Evolutionary conservation across 805 yeast species (phyloP).

Genomic region (Kodamaea laetipori): DNA sequence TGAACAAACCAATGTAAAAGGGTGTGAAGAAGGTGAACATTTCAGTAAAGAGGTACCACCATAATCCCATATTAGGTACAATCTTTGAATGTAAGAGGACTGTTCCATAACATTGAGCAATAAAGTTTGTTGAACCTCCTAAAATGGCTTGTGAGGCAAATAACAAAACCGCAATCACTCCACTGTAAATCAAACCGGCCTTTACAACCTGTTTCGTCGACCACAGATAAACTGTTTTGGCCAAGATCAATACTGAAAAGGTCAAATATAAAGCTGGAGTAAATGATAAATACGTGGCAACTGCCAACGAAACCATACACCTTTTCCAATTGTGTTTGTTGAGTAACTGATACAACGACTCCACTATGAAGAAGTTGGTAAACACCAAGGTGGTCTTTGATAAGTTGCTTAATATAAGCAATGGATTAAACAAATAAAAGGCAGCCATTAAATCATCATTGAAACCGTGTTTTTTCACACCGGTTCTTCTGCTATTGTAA

Average conservation of each 20-base stretch:
- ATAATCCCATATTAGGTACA: slow-evolving; percentile 87
- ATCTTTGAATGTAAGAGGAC: slow-evolving; percentile 65
- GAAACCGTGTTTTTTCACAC: slow-evolving; percentile 20
- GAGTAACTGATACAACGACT: slow-evolving; percentile 49
- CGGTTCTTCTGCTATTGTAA: slow-evolving; percentile 20
- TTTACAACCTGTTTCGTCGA: slow-evolving; percentile 17
- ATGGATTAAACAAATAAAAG: slow-evolving; percentile 78
- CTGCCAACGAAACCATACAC: slow-evolving; percentile 55
- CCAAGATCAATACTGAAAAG: slow-evolving; percentile 55
- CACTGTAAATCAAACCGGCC: slow-evolving; percentile 19
- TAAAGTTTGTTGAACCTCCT: slow-evolving; percentile 30
- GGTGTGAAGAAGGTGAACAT: slow-evolving; percentile 87
- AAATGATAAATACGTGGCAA: slow-evolving; percentile 64
- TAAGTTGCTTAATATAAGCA: slow-evolving; percentile 65
- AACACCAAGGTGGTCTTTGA: slow-evolving; percentile 68
- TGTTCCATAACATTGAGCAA: slow-evolving; percentile 51
- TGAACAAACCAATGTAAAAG: slow-evolving; percentile 83
- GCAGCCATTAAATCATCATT: slow-evolving; percentile 54
- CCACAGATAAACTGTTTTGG: slow-evolving; percentile 21
- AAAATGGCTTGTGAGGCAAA: slow-evolving; percentile 28
- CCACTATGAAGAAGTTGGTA: slow-evolving; percentile 57
- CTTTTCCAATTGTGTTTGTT: slow-evolving; percentile 35
- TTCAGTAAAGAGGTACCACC: slow-evolving; percentile 99
- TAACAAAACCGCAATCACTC: slow-evolving; percentile 22
- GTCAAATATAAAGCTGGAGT: slow-evolving; percentile 58